Conservation (phyloP, 2,329 filamentous ascomycete genomes). For the Paraphaeosphaeria sporulosa region DNA sequence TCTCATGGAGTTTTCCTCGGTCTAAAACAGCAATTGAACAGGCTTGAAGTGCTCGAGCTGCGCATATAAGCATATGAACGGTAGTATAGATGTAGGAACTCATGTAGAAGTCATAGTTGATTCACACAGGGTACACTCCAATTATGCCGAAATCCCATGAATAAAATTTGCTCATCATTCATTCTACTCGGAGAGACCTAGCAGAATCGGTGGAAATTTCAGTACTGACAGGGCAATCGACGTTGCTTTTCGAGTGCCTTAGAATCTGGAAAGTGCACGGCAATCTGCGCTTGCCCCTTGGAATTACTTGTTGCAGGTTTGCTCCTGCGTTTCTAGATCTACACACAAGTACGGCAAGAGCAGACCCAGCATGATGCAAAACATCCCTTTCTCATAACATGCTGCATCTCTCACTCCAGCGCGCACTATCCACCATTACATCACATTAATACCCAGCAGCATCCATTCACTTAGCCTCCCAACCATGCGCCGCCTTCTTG, state of each 20-base stretch:
- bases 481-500: constrained; percentile 12
- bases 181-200: no score
- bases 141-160: neutral
- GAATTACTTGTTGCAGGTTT: neutral
- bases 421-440: neutral
- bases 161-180: neutral
- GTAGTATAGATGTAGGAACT: neutral
- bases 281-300: neutral
- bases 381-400: neutral
- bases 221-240: no score
- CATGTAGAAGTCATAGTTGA: neutral
- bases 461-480: constrained; percentile 5
- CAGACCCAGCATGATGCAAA: neutral
- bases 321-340: neutral
- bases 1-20: neutral
- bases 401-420: constrained; percentile 1
- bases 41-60: no score
- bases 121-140: neutral
- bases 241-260: no score
- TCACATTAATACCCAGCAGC: constrained; percentile 1
- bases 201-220: no score
- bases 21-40: neutral
- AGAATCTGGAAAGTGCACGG: neutral
- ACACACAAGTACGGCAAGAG: neutral
- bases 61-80: neutral